Evolutionary conservation across 2,329 filamentous ascomycete genomes (phyloP), one percentile per base, ranked within the genome.

Genomic region (Simplicillium sp.): DNA sequence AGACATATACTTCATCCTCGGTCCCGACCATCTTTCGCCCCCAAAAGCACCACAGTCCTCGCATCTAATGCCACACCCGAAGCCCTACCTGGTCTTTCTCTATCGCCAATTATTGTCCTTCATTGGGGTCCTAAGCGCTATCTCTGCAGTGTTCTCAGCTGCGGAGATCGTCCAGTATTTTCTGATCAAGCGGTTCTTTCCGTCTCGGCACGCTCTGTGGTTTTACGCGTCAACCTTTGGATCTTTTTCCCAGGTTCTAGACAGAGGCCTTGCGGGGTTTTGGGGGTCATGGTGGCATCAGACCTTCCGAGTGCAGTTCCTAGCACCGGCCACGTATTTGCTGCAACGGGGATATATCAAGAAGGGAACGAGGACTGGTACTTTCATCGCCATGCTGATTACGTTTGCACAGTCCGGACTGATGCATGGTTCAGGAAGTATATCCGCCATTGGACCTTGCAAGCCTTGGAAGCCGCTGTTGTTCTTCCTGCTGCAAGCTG

Each of bases 231-330:
- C 74, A 25, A 64, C 73, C 4, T 70, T 80, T 44, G 82, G 84
- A 11, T 66, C 66, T 15, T 64, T 73, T 41, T 51, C 52, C 1
- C 61, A 67, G 18, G 67, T 89, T 2, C 60, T 81, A 11, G 76
- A 87, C 46, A 68, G 77, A 44, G 89, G 90, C 0, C 67, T 96
- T 2, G 71, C 75, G 1, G 89, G 88, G 1, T 84, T 82, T 62
- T 97, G 90, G 90, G 81, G 84, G 35, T 70, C 68, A 16, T 90
- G 80, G 72, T 96, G 90, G 90, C 90, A 97, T 59, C 89, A 96
- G 61, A 81, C 82, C 3, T 94, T 95, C 63, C 82, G 88, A 1
- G 73, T 79, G 41, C 78, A 76, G 3, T 88, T 90, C 54, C 62
- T 75, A 32, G 72, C 78, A 4, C 81, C 82, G 0, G 64, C 71